Conservation (phyloP, 805 yeast species). For the Barnettozyma sp. region DNA sequence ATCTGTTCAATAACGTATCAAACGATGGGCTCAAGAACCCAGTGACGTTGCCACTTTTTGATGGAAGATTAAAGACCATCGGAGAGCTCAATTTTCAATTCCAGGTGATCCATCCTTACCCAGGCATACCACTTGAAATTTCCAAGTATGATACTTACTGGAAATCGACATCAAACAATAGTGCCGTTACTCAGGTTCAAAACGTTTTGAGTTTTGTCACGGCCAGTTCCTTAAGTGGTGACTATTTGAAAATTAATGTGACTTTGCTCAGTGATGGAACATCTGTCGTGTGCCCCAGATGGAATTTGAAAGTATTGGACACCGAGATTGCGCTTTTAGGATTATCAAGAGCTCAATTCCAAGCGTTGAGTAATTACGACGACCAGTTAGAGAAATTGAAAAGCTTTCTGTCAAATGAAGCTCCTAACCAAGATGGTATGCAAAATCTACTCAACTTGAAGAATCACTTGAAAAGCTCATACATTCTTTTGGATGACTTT, state of each 20-base stretch:
- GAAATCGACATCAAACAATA: constrained; percentile 60
- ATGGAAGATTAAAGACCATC: constrained; percentile 68
- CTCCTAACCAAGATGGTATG: constrained; percentile 1
- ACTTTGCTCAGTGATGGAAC: constrained; percentile 77
- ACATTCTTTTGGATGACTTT: constrained; percentile 54
- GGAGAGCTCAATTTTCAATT: constrained; percentile 75
- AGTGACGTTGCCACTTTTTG: constrained; percentile 66
- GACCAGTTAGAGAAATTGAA: constrained; percentile 15
- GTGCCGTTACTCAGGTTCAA: constrained; percentile 11
- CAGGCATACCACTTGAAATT: constrained; percentile 77
- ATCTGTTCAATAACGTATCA: constrained; percentile 33
- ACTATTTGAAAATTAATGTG: constrained; percentile 61
- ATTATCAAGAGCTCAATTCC: constrained; percentile 33
- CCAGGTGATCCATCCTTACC: constrained; percentile 83
- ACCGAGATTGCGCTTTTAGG: constrained; percentile 57
- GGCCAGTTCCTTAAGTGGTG: constrained; percentile 83
- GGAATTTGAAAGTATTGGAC: constrained; percentile 44
- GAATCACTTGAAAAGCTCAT: constrained; percentile 24
- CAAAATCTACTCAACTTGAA: constrained; percentile 5
- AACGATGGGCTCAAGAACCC: constrained; percentile 33
- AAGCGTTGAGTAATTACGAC: constrained; percentile 25
- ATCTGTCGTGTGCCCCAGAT: constrained; percentile 71
- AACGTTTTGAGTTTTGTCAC: constrained; percentile 68
- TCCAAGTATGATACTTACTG: constrained; percentile 94
- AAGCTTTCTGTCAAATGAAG: background rate